Base-by-base conservation (phyloP, 2,329 filamentous ascomycete species). In the Exserohilum rostratum region DNA sequence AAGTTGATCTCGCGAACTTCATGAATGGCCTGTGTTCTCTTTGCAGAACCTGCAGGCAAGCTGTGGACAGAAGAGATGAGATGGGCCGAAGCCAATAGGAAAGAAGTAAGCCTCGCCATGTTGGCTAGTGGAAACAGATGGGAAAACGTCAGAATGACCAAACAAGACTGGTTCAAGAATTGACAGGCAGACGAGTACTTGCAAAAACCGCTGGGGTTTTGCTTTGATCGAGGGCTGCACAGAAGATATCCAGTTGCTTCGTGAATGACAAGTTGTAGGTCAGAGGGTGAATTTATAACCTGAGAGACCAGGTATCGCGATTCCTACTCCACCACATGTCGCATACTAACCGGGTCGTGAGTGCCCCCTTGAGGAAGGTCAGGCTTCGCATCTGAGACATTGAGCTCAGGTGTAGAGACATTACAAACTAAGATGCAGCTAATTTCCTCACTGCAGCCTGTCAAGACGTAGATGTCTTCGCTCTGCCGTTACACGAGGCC, bases 51-150 rank as follows among this genome's bases (percentile, higher is more conserved):
- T 10, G 68, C 57, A 17, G 72, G 71, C 20, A 67, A 49, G 18
- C 59, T 57, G 44, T 67, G 50, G 57, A 72, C 58, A 42, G 66
- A 53, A 29, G 60, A 51, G 30, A 64, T 53, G 22, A 65, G 54
- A 25, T 67, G 66, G 53, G 50, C 49, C 7, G 70, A 46, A 25
- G 58, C 65, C 61, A 75, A 60, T 46, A 72, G 42, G 33, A 66
- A 49, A 39, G 57, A 53, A 46, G 58, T 48, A 31, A 71, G 57
- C 57, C 62, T 71, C 43, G 61, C 62, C 71, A 74, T 74, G 10
- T 47, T 57, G 43, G 30, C 30, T 15, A 17, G 30, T 10, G 15
- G 5, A 40, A 25, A 47, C 20, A 34, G 50, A 55, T 33, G 44
- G 57, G 51, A 17, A 46, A 46, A 54, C 38, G 57, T 61, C 31